Base-by-base conservation (phyloP, 495 filamentous ascomycete species). In the Xeromyces bisporus region DNA sequence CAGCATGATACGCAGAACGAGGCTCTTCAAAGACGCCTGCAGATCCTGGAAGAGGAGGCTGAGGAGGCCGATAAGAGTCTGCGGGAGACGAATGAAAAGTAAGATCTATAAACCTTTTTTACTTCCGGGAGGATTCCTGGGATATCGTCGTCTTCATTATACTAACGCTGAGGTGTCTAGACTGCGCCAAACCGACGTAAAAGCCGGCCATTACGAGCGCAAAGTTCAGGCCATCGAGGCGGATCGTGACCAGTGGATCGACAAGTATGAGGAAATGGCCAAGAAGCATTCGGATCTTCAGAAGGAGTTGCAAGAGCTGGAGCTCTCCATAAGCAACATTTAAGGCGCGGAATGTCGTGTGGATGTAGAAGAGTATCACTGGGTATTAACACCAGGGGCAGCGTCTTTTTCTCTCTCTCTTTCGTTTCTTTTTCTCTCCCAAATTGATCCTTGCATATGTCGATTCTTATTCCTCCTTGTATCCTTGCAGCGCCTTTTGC, bases 41-140 rank as follows among this genome's bases (percentile, higher is more conserved):
- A 93, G 70, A 61, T 97, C 45, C 69, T 96, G 35, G 89, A 97
- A 65, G 89, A 96, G 56, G 89, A 97, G 66, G 83, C 82, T 36
- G 89, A 97, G 64, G 73, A 86, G 55, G 80, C 83, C 30, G 91
- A 97, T 55, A 80, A 78, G 73, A 89, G 77, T 39, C 64, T 94
- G 47, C 75, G 91, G 47, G 89, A 94, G 65, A 81, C 84, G 37
- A 94, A 93, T 53, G 91, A 97, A 60, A 96, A 94, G 89, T 94
- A 76, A 49, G 81, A 9, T 10, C 18, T 25, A 13, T 3, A 13
- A 17, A 12, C 12, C 15, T 23, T 34, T 24, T 26, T 1, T 7
- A 12, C 21, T 13, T 3, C 18, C 8, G 3, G 17, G n/a, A n/a
- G n/a, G n/a, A n/a, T n/a, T n/a, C n/a, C n/a, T n/a, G n/a, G n/a